Percentiles rank a stretch among this genome's conserved stretches.
These are phyloP conservation scores for Hibiscus tridactylites DNA, from an alignment of 345 rosid species.

Conservation along the genomic window DNA sequence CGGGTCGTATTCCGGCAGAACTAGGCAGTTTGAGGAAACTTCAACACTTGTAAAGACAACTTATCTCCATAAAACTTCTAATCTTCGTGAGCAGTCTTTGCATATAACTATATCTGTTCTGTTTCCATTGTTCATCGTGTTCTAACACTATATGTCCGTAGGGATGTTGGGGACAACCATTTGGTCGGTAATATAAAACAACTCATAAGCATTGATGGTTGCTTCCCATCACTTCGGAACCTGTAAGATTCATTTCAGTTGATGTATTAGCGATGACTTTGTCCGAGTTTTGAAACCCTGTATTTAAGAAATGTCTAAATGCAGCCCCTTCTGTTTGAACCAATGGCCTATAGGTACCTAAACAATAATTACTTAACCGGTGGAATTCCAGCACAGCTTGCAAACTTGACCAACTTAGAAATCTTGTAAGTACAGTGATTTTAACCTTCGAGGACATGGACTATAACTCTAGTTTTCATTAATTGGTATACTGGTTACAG, in stretches of 20 bases:
- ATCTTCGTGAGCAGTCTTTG: not conserved
- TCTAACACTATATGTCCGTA: not conserved
- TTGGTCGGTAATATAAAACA: not conserved
- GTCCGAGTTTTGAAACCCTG: not conserved
- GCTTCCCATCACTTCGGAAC: not conserved
- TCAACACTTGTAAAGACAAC: not conserved
- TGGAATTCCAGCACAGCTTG: not conserved
- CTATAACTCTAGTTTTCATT: not conserved
- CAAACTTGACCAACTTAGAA: not conserved
- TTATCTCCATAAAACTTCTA: not conserved
- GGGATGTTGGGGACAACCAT: not conserved
- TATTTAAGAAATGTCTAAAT: not conserved
- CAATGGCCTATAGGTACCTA: not conserved
- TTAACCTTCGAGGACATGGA: not conserved
- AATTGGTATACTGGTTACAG: slow-evolving; percentile 26
- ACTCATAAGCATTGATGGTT: not conserved
- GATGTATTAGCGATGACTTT: not conserved
- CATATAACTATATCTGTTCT: not conserved
- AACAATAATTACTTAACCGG: not conserved
- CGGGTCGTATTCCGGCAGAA: not conserved
- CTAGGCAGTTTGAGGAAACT: not conserved
- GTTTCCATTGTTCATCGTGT: not conserved
- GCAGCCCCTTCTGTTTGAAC: not conserved
- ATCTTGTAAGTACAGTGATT: not conserved
- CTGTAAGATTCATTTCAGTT: too few species aligned